Percentiles rank a stretch among this genome's conserved stretches.
Evolutionary conservation across 169 alveolate species (phyloP).

Genomic region (Amoebophrya sp.): DNA sequence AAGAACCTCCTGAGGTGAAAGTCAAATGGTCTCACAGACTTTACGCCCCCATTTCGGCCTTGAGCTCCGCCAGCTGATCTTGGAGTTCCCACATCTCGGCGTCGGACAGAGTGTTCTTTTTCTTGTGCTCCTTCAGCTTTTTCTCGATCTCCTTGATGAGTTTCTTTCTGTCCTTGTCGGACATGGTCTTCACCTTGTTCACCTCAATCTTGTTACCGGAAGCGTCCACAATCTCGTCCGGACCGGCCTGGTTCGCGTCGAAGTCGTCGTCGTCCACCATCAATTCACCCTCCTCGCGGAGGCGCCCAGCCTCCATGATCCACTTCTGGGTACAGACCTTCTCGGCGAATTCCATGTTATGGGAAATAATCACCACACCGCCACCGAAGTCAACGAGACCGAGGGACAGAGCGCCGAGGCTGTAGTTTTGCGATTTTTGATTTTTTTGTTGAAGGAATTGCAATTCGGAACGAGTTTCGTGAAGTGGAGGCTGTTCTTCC

Average conservation of each 20-base stretch:
- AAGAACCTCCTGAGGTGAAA: too few relatives aligned
- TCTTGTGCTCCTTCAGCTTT: slow-evolving; percentile 32
- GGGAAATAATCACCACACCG: slow-evolving; percentile 35
- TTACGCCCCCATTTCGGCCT: too few relatives aligned
- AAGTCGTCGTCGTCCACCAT: background rate
- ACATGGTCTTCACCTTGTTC: slow-evolving; percentile 18
- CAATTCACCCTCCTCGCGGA: slow-evolving; percentile 15
- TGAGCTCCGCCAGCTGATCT: background rate
- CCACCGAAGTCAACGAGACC: slow-evolving; percentile 33
- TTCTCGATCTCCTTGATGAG: slow-evolving; percentile 31
- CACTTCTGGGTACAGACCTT: slow-evolving; percentile 34
- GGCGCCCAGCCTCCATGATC: slow-evolving; percentile 21
- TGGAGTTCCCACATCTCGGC: slow-evolving; percentile 26
- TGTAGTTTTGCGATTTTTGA: background rate
- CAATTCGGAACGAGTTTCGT: too few relatives aligned
- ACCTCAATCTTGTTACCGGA: slow-evolving; percentile 36
- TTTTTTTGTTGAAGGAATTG: too few relatives aligned
- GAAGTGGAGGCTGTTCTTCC: too few relatives aligned
- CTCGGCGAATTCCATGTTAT: slow-evolving; percentile 37
- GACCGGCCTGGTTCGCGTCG: background rate
- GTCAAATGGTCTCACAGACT: too few relatives aligned
- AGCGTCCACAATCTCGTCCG: slow-evolving; percentile 31
- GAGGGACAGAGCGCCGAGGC: slow-evolving; percentile 23
- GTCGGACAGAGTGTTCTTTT: slow-evolving; percentile 30
- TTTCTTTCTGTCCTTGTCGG: slow-evolving; percentile 24